phyloP scores from a whole-genome alignment of 106 monocot species.

The Allium fistulosum region DNA sequence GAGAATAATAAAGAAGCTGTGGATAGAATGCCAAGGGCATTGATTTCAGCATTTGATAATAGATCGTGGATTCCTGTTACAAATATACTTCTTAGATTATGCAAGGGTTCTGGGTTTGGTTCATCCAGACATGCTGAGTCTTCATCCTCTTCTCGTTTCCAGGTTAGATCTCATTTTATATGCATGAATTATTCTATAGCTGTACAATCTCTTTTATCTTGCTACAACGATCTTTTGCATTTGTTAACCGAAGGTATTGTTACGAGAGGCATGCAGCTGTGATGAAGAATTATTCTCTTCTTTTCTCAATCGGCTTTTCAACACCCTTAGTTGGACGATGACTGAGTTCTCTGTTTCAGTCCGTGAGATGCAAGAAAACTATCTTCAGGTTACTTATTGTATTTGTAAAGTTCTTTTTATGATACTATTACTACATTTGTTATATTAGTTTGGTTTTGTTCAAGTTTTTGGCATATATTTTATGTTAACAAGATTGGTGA shows the following conservation, averaged over 20 bases:
- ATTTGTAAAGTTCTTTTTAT: neutral
- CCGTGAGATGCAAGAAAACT: conserved; percentile 88
- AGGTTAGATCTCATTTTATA: conserved; percentile 29
- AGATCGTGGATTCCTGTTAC: conserved; percentile 95
- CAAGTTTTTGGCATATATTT: no score
- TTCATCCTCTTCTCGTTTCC: conserved; percentile 71
- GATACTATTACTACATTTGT: no score
- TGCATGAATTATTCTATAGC: no score
- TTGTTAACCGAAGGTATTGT: conserved; percentile 44
- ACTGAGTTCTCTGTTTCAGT: conserved; percentile 95
- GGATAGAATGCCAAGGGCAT: conserved; percentile 65
- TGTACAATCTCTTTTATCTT: conserved; percentile 2
- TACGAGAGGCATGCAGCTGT: conserved; percentile 61
- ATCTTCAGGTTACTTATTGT: conserved; percentile 41
- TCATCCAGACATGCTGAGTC: conserved; percentile 74
- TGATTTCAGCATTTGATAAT: conserved; percentile 82
- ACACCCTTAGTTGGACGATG: conserved; percentile 97
- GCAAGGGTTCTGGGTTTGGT: conserved; percentile 89
- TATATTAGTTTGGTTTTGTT: no score
- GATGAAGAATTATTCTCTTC: conserved; percentile 75
- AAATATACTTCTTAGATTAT: conserved; percentile 69
- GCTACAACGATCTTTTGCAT: neutral
- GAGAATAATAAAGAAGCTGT: conserved; percentile 80
- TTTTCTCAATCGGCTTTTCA: conserved; percentile 95
- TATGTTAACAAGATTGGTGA: no score